Base-by-base conservation (phyloP, 495 filamentous ascomycete genomes). In the Penicillium soppii region DNA sequence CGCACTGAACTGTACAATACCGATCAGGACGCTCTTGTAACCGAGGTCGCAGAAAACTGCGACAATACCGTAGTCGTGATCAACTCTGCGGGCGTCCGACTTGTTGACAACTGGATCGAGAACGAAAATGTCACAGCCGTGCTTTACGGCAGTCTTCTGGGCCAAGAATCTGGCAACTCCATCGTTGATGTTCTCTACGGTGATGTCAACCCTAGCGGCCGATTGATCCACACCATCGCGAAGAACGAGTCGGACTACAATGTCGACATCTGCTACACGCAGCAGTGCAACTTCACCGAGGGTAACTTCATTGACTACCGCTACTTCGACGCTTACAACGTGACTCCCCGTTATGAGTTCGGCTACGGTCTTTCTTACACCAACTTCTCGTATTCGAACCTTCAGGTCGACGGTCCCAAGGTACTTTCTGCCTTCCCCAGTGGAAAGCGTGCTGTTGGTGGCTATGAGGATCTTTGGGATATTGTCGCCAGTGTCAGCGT, bases 101-200 rank as follows among this genome's bases (percentile, higher is more conserved):
- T 61, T 4, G 78, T 86, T 9, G 63, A 71, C 30, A 46, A 57
- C 1, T 78, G 72, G 71, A 62, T 74, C 22, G 56, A 67, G 26
- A 62, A 84, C 4, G 77, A 80, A 12, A 82, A 79, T 53, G 75
- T 95, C 52, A 90, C 87, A 43, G 89, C 82, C 1, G 78, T 94
- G 0, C 59, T 95, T 12, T 78, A 86, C 42, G 89, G 85, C n/a
- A 83, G 90, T 60, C 74, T 94, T 0, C 88, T 88, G 0, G 88
- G 89, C n/a, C 83, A 94, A 62, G 89, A 94, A 53, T 84, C 79
- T n/a, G 90, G 90, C 5, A 82, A 85, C 29, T 81, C 89, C 0
- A 69, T 95, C 0, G 82, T 81, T 2, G 87, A 90, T 57, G 67
- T 95, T 12, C 69, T 94, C 2, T 88, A 91, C 47, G 90, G 90